Evolutionary conservation across 352 stramenopile genomes (phyloP).

Genomic region (Phytophthora citricola): DNA sequence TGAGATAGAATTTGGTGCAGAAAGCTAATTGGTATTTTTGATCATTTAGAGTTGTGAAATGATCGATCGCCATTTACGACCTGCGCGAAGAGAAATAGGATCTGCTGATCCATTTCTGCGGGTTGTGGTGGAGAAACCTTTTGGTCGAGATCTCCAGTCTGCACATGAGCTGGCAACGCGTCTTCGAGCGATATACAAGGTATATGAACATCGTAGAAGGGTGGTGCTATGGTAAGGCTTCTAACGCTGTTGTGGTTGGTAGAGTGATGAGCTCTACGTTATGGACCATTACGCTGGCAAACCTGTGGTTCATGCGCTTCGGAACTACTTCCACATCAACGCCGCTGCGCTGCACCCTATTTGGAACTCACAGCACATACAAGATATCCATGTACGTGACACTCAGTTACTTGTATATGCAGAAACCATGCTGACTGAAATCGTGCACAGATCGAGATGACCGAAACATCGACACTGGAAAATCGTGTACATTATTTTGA

Average conservation of each 20-base stretch:
- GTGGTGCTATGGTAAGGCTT: not conserved
- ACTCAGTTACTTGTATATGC: too few species aligned
- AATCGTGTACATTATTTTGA: conserved; percentile 76
- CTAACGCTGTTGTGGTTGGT: not conserved
- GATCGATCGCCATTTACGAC: conserved; percentile 44
- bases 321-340: conserved; percentile 63
- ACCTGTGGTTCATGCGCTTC: conserved; percentile 58
- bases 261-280: conserved; percentile 80
- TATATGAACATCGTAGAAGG: conserved; percentile 13
- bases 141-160: conserved; percentile 64
- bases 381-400: conserved; percentile 27
- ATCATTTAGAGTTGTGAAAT: conserved; percentile 37
- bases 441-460: conserved; percentile 61
- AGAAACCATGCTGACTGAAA: too few species aligned
- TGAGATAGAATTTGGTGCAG: not conserved
- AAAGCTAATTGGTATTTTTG: conserved; percentile 1
- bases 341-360: conserved; percentile 31
- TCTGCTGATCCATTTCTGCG: conserved; percentile 50
- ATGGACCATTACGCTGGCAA: conserved; percentile 91
- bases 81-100: not conserved
- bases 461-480: conserved; percentile 68
- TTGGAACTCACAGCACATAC: conserved; percentile 40
- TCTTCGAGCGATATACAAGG: conserved; percentile 47
- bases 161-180: conserved; percentile 49
- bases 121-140: conserved; percentile 86